Percentiles rank a stretch among this genome's conserved stretches.
phyloP scores from a whole-genome alignment of 2,329 filamentous ascomycete species.

The Fusarium sp. region DNA sequence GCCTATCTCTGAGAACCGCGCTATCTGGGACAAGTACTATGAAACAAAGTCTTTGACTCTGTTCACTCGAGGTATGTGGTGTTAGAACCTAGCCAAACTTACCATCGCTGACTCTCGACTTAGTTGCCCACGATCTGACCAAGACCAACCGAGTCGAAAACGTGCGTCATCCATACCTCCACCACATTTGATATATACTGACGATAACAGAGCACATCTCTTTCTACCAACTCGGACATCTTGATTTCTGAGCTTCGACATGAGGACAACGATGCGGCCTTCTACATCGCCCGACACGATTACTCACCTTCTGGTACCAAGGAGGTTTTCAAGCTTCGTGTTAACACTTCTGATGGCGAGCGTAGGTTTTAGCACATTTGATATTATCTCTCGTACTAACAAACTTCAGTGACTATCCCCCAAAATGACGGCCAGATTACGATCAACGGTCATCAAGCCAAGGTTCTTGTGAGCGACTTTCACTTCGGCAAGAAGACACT shows the following conservation, averaged over 20 bases:
- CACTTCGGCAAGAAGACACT: conserved; percentile 65
- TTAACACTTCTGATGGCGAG: conserved; percentile 69
- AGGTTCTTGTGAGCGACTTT: conserved; percentile 74
- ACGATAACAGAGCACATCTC: conserved; percentile 21
- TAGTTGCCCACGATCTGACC: conserved; percentile 68
- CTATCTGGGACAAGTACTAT: conserved; percentile 71
- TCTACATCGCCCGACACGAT: conserved; percentile 71
- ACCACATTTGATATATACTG: conserved; percentile 59
- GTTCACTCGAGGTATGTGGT: conserved; percentile 63
- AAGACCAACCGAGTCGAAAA: conserved; percentile 65
- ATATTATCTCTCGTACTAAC: background rate
- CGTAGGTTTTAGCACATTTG: background rate
- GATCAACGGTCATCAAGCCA: conserved; percentile 73
- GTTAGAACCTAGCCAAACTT: background rate
- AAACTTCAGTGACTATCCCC: conserved; percentile 62
- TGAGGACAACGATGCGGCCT: conserved; percentile 68
- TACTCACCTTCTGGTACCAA: conserved; percentile 65
- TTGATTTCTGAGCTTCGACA: conserved; percentile 71
- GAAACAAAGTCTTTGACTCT: conserved; percentile 74
- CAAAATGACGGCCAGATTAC: conserved; percentile 63
- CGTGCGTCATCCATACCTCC: conserved; percentile 51
- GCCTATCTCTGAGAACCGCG: conserved; percentile 71
- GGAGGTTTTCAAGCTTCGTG: conserved; percentile 68
- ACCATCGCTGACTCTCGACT: background rate
- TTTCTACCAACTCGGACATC: conserved; percentile 65